Base-by-base conservation (phyloP, 2,329 filamentous ascomycete species). In the Cadophora sp. region DNA sequence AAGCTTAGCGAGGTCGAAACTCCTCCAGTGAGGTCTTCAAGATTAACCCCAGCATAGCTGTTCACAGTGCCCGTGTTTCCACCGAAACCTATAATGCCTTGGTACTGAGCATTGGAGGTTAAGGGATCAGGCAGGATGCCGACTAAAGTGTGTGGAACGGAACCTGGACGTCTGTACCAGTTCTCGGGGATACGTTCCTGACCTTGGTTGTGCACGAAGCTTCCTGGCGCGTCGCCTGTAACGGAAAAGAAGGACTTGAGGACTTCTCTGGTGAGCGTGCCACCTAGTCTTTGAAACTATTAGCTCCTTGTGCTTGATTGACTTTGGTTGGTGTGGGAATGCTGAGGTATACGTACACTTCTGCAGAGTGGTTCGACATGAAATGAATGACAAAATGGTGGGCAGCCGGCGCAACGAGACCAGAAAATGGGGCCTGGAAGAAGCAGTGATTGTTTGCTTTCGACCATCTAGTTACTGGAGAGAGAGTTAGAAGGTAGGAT, bases 311-410 rank as follows among this genome's bases (percentile, higher is more conserved):
- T 22, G n/a, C 9, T 20, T 48, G 45, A 22, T 5, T 48, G 45
- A 3, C 4, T 4, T 20, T 48, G 45, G 11, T 5, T 48, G 45
- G 6, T 13, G n/a, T 16, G 8, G n/a, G 5, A 9, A 22, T 8
- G n/a, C 5, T 20, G 39, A 18, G 39, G 3, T 43, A 13, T 43
- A 43, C n/a, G 18, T 48, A 45, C 7, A 20, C 45, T 48, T 9
- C 18, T 20, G 45, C 45, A 48, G 45, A 48, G 45, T 76, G 70
- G 63, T 78, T 78, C 13, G 67, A 69, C 65, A 78, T 75, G 65
- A 77, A 73, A 13, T 73, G 69, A 62, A 72, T 73, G 43, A 74
- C 65, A 61, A 78, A 78, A 5, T 70, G 70, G 62, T 73, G 76
- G 11, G 68, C 76, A 18, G 74, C 75, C 47, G 69, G 72, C 4